Evolutionary conservation across 2,329 filamentous ascomycete genomes (phyloP).

Genomic region (Epichloe baconii): DNA sequence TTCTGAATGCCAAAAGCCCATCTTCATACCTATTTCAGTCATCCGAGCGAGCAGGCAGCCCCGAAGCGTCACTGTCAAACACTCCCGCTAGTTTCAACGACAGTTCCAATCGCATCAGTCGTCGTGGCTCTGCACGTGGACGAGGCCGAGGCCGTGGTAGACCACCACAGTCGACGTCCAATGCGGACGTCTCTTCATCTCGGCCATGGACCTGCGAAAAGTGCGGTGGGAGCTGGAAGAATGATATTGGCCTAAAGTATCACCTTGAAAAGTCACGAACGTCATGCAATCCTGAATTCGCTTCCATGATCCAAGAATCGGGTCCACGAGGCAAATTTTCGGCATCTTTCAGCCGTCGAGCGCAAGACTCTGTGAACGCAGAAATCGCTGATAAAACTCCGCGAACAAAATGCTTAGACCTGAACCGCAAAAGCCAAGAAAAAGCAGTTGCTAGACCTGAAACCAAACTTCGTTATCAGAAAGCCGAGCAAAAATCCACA

Average conservation of each 20-base stretch:
- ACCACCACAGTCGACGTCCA: conserved; percentile 6
- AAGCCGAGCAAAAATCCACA: not conserved
- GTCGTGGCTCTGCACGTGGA: not conserved
- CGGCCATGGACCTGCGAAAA: conserved; percentile 35
- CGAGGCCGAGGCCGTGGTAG: conserved; percentile 6
- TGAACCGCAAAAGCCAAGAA: not conserved
- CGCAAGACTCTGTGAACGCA: not conserved
- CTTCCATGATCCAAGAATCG: conserved; percentile 4
- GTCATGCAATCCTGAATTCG: conserved; percentile 35
- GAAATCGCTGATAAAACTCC: not conserved
- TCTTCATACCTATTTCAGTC: not conserved
- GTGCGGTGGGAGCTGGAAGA: conserved; percentile 44
- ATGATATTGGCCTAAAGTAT: conserved; percentile 44
- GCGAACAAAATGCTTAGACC: not conserved
- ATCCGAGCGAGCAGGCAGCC: not conserved
- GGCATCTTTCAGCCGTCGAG: not conserved
- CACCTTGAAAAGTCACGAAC: conserved; percentile 42
- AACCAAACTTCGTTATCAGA: not conserved
- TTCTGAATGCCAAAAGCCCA: not conserved
- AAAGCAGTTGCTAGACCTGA: not conserved
- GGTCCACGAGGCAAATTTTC: conserved; percentile 10
- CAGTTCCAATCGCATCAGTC: not conserved
- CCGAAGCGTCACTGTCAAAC: not conserved
- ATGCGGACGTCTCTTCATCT: conserved; percentile 5
- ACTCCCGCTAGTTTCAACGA: not conserved